Conservation (phyloP, 2,329 filamentous ascomycete genomes). For the Cercospora citrullina region DNA sequence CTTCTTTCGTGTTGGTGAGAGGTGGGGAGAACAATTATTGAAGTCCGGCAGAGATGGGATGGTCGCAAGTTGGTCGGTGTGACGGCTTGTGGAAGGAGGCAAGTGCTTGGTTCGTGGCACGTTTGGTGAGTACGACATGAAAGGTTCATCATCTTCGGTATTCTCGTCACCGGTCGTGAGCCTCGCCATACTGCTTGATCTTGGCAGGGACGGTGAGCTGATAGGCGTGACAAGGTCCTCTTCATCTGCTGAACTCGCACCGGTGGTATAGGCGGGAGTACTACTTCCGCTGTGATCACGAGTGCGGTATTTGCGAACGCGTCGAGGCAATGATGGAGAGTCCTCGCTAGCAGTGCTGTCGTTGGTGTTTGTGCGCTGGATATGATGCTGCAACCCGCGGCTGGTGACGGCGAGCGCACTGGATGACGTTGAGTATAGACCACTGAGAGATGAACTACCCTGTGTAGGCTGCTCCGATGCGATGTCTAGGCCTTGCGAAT, state of each 20-base stretch:
- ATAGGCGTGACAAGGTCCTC: conserved; percentile 31
- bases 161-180: conserved; percentile 5
- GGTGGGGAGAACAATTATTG: background rate
- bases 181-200: conserved; percentile 3
- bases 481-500: conserved; percentile 12
- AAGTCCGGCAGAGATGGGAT: conserved; percentile 28
- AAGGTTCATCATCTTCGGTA: background rate
- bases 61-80: conserved; percentile 30
- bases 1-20: background rate
- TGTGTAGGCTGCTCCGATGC: background rate
- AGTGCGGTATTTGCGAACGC: background rate
- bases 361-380: conserved; percentile 25
- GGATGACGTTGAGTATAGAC: conserved; percentile 17
- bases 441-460: conserved; percentile 16
- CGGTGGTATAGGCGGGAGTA: conserved; percentile 29
- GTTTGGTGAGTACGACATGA: background rate
- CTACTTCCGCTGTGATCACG: conserved; percentile 25
- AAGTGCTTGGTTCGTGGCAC: conserved; percentile 6
- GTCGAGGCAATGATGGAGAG: conserved; percentile 1
- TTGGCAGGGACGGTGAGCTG: conserved; percentile 12
- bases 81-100: conserved; percentile 31
- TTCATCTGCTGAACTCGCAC: conserved; percentile 27
- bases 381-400: conserved; percentile 30
- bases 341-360: conserved; percentile 21
- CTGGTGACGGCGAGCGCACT: conserved; percentile 33